Evolutionary conservation across 768 basidiomycete genomes (phyloP), one percentile per base, ranked within the genome.

Genomic region (Candolleomyces eurysporus): DNA sequence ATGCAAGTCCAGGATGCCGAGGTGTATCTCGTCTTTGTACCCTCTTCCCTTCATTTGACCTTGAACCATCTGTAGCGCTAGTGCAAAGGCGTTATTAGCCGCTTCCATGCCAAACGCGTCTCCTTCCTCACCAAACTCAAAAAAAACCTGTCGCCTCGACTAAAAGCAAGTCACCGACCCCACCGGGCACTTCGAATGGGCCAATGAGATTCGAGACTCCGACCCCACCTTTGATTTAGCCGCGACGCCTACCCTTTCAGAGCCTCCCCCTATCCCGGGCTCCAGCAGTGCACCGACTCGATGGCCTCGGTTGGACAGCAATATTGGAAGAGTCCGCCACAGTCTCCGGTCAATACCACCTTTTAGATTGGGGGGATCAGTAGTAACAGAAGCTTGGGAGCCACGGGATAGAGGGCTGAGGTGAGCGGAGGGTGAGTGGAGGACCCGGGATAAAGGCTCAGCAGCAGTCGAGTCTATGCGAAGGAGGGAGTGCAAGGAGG

Each of bases 71-170:
- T 53, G 0, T 66, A 92, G 91, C 93, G 93, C 4, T 90, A 88
- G 65, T 95, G 92, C 68, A 93, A 95, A 75, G 92, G 88, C 57
- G 90, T 94, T 57, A 89, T 94, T 2, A 93, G 92, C 10, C 81
- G 85, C 6, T 94, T 95, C 69, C 74, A 75, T 16, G 86, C 82
- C 0, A 64, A 72, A 21, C 76, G 87, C 60, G 92, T 95, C 10
- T 82, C 76, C 7, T 91, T 94, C 68, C 85, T 85, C 61, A 78
- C 82, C 2, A 89, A 85, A 65, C 82, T 95, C 63, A 94, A 95
- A 78, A 87, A 3, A 91, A 90, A 72, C 83, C 71, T 62, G 22
- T 63, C 49, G 52, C 62, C 26, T 53, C 61, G 2, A 60, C 66
- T 8, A 57, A 49, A 53, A 61, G 62, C 2, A 70, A 69, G 45